These are phyloP conservation scores for Pythium dissotocum DNA, from an alignment of 352 stramenopile genomes.

Conservation along the genomic window DNA sequence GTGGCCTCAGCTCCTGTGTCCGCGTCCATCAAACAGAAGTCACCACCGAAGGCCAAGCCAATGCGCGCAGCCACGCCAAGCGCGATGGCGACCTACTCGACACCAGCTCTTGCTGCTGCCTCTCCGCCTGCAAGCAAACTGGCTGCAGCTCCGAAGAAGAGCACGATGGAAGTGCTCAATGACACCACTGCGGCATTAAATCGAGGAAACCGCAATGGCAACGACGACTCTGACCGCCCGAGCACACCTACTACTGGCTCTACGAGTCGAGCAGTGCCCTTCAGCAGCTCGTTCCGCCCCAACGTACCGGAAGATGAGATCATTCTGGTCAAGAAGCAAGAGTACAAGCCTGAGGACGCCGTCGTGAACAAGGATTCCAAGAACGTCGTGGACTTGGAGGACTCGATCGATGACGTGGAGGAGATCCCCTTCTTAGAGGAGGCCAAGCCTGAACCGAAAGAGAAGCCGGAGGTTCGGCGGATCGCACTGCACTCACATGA, in stretches of 20 bases:
- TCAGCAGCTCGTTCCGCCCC: slow-evolving; percentile 46
- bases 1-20: slow-evolving; percentile 23
- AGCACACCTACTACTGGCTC: slow-evolving; percentile 21
- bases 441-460: slow-evolving; percentile 44
- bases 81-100: slow-evolving; percentile 8
- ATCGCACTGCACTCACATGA: slow-evolving; percentile 29
- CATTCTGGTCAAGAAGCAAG: slow-evolving; percentile 67
- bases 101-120: background rate
- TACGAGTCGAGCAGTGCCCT: slow-evolving; percentile 53
- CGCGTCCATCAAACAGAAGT: slow-evolving; percentile 33
- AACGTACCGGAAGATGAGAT: slow-evolving; percentile 73
- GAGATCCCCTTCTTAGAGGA: slow-evolving; percentile 81
- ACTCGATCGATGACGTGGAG: slow-evolving; percentile 78
- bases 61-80: background rate
- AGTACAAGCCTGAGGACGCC: slow-evolving; percentile 36
- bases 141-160: slow-evolving; percentile 43
- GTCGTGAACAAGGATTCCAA: slow-evolving; percentile 24
- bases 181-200: slow-evolving; percentile 52
- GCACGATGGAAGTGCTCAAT: slow-evolving; percentile 71
- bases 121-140: background rate
- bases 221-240: slow-evolving; percentile 22
- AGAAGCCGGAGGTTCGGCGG: background rate
- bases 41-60: slow-evolving; percentile 26
- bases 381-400: slow-evolving; percentile 39
- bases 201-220: slow-evolving; percentile 9